Conservation (phyloP, 2,329 filamentous ascomycete genomes). For the Diaporthe vexans region DNA sequence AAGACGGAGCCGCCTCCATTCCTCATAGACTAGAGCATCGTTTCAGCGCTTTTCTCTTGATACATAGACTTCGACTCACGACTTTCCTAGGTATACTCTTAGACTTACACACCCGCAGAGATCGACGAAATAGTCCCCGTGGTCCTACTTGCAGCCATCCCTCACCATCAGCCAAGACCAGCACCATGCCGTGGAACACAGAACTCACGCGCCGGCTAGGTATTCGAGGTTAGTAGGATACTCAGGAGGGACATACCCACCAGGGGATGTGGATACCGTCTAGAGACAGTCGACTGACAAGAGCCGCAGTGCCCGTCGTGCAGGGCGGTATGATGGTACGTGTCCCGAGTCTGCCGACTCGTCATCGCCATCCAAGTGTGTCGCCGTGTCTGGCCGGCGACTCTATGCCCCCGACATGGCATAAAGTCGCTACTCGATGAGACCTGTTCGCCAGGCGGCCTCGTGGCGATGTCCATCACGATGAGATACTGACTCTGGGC, state of each 20-base stretch:
- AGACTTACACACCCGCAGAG: background rate
- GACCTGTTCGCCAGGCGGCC: background rate
- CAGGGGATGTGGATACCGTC: background rate
- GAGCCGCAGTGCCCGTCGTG: slow-evolving; percentile 77
- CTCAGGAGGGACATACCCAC: background rate
- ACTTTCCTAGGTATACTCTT: background rate
- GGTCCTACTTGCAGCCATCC: background rate
- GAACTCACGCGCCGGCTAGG: slow-evolving; percentile 42
- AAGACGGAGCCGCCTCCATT: background rate
- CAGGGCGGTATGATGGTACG: slow-evolving; percentile 80
- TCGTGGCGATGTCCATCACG: background rate
- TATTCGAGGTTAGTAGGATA: slow-evolving; percentile 38
- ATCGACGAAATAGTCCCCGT: background rate
- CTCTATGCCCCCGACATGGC: slow-evolving; percentile 18
- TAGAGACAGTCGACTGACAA: slow-evolving; percentile 44
- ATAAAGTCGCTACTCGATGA: background rate
- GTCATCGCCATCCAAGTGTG: slow-evolving; percentile 20
- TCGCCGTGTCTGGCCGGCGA: background rate
- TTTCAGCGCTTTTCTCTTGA: background rate
- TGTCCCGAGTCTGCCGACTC: slow-evolving; percentile 44
- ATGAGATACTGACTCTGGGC: background rate
- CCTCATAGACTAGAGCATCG: slow-evolving; percentile 8
- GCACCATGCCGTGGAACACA: slow-evolving; percentile 42
- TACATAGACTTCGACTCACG: background rate
- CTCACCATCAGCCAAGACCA: background rate